Percentiles rank a stretch among this genome's conserved stretches.
Conservation (phyloP, 129 eudicot species). For the Flaveria trinervia region DNA sequence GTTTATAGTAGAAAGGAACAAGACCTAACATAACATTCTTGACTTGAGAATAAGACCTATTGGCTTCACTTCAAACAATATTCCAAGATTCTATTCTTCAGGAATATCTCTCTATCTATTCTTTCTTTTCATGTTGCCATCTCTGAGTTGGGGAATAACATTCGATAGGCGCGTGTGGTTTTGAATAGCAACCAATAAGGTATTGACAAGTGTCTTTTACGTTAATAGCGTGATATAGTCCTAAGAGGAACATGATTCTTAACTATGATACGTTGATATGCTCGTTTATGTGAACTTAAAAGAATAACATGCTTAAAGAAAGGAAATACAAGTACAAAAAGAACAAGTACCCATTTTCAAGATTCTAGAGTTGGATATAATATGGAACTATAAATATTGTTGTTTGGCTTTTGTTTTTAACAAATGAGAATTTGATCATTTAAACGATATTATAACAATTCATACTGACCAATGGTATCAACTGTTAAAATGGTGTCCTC, state of each 20-base stretch:
- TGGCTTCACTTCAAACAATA: conserved; percentile 61
- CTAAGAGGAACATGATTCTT: conserved; percentile 43
- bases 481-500: too few relatives aligned
- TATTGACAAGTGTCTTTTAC: conserved; percentile 14
- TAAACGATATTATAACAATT: too few relatives aligned
- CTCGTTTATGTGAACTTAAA: conserved; percentile 39
- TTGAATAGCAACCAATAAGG: conserved; percentile 26
- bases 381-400: background rate
- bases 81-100: conserved; percentile 71
- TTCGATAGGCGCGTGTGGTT: conserved; percentile 59
- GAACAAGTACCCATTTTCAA: conserved; percentile 37
- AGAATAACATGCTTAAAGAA: conserved; percentile 24
- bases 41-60: conserved; percentile 46
- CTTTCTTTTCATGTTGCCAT: conserved; percentile 33
- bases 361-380: conserved; percentile 42
- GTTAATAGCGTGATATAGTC: conserved; percentile 29
- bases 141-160: conserved; percentile 39
- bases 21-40: conserved; percentile 52
- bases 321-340: conserved; percentile 41
- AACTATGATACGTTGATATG: conserved; percentile 39
- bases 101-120: conserved; percentile 32
- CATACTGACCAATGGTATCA: too few relatives aligned
- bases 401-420: background rate
- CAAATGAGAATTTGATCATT: too few relatives aligned
- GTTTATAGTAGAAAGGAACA: conserved; percentile 60